Base-by-base conservation (phyloP, 2,329 filamentous ascomycete species). In the Byssochlamys sp. region DNA sequence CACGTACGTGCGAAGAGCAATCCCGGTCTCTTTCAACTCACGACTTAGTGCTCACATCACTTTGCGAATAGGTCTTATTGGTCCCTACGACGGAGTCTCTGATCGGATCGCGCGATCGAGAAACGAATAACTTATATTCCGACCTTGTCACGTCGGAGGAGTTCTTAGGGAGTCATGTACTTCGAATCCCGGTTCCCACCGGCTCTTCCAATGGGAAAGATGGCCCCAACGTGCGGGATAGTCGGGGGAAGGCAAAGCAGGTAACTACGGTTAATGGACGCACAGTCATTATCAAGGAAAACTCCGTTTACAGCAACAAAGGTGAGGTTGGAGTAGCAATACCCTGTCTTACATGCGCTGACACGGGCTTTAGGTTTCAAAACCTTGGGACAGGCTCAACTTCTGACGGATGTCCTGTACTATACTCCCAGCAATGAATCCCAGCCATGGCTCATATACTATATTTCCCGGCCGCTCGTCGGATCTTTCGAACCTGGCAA, bases 371-470 rank as follows among this genome's bases (percentile, higher is more conserved):
- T 59, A 95, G 90, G 91, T 55, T 99, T 97, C 81, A 96, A 94
- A 76, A 85, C 85, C 33, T 79, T 96, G 61, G 91, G 90, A 62
- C 94, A 97, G 71, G 90, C 91, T 31, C 91, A 94, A 69, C 78
- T 97, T 33, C 78, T 96, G 58, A 83, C 83, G 69, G 95, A 99
- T 73, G 80, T 83, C 39, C 82, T 96, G 45, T 97, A 90, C 82
- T 95, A 95, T 68, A 87, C 90, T 53, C 90, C 96, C 67, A 85
- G 84, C n/a, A 83, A 89, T 66, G 92, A 97, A 66, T 87, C 90
- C 12, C 87, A 91, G 65, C 90, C 91, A 81, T 99, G 94, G 91
- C 84, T 99, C 50, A 82, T 99, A 59, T 97, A 97, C 80, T 96
- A 91, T 73, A 95, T 99, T 61, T 94, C 92, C 27, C 86, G 84